phyloP scores from a whole-genome alignment of 176 grass and related monocot species.

The Lolium perenne region DNA sequence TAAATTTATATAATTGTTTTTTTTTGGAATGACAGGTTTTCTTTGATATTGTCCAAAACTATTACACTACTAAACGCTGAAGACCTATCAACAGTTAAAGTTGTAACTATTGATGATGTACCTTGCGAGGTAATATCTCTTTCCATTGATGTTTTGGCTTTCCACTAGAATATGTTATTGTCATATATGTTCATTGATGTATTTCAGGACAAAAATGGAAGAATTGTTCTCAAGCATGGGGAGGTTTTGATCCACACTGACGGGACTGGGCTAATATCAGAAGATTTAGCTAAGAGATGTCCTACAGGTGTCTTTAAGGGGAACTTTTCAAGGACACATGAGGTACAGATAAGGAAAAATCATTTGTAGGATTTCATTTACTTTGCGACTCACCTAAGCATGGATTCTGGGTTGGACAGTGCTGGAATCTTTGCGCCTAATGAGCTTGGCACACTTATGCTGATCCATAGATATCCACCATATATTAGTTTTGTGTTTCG shows the following conservation, averaged over 20 bases:
- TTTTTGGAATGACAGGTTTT: constrained; percentile 60
- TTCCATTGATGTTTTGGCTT: constrained; percentile 6
- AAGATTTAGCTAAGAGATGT: constrained; percentile 72
- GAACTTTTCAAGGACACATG: constrained; percentile 43
- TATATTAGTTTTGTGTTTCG: neutral
- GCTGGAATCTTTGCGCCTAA: constrained; percentile 13
- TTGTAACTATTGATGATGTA: constrained; percentile 52
- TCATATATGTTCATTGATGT: neutral
- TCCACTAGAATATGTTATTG: constrained; percentile 14
- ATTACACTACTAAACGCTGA: constrained; percentile 53
- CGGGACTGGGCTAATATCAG: constrained; percentile 88
- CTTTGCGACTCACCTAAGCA: neutral
- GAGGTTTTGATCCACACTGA: constrained; percentile 72
- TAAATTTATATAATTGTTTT: constrained; percentile 17
- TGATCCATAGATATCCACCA: neutral
- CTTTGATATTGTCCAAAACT: constrained; percentile 83
- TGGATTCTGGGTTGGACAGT: neutral
- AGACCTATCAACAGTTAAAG: constrained; percentile 41
- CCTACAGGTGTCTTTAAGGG: constrained; percentile 53
- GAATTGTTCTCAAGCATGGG: constrained; percentile 26
- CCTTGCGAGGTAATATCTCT: constrained; percentile 51
- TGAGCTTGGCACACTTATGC: neutral
- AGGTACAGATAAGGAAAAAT: constrained; percentile 1
- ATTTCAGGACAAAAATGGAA: constrained; percentile 55
- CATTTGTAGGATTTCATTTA: neutral